These are phyloP conservation scores for Penicillium bovifimosum DNA, from an alignment of 495 filamentous ascomycete genomes.

Conservation along the genomic window DNA sequence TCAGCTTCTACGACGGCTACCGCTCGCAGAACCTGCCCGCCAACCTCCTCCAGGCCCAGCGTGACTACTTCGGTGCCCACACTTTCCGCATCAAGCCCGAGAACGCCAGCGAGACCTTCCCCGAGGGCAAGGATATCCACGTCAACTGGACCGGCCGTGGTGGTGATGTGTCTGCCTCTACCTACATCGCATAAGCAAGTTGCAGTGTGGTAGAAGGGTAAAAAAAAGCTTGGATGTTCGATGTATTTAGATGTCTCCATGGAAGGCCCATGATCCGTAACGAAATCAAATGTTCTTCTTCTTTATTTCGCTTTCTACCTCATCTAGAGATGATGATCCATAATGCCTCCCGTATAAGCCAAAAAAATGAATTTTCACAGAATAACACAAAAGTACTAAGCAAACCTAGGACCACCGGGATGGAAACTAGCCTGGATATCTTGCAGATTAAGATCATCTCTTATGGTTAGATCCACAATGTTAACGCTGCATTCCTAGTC, in stretches of 20 bases:
- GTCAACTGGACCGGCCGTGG: constrained; percentile 99
- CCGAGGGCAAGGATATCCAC: constrained; percentile 84
- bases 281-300: constrained; percentile 17
- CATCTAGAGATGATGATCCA: too few relatives aligned
- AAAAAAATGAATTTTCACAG: too few relatives aligned
- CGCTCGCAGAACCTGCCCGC: constrained; percentile 90
- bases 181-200: constrained; percentile 80
- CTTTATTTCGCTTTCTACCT: too few relatives aligned
- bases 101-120: constrained; percentile 74
- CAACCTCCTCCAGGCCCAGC: constrained; percentile 96
- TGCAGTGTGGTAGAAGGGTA: constrained; percentile 14
- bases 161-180: constrained; percentile 93
- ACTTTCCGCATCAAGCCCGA: constrained; percentile 98
- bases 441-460: too few relatives aligned
- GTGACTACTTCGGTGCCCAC: constrained; percentile 99
- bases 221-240: constrained; percentile 23
- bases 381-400: too few relatives aligned
- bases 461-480: too few relatives aligned
- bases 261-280: constrained; percentile 23
- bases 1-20: constrained; percentile 98
- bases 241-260: constrained; percentile 32
- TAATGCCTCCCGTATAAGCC: too few relatives aligned
- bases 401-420: too few relatives aligned
- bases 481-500: too few relatives aligned
- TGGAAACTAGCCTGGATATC: too few relatives aligned